phyloP scores from a whole-genome alignment of 257 asterid genomes.

The Leptodermis oblonga region DNA sequence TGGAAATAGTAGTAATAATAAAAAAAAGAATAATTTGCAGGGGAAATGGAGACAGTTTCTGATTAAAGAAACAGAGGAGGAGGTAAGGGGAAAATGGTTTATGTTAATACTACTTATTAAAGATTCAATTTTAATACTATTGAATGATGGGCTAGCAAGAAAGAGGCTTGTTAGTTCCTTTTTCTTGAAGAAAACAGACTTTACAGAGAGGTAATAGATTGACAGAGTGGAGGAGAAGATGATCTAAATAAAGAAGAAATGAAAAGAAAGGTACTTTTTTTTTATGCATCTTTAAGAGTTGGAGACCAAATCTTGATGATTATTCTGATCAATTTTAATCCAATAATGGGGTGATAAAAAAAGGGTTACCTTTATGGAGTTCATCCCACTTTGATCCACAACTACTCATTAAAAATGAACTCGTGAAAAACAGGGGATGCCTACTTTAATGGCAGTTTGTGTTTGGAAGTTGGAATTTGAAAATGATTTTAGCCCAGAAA shows the following conservation, averaged over 20 bases:
- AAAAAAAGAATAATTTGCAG: constrained; percentile 46
- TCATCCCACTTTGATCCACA: constrained; percentile 4
- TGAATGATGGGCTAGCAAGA: constrained; percentile 1
- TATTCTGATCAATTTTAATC: not conserved
- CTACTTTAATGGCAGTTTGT: not conserved
- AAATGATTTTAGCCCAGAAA: constrained; percentile 5
- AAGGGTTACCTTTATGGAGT: constrained; percentile 7
- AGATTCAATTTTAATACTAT: constrained; percentile 11
- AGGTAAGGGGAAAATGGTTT: constrained; percentile 26
- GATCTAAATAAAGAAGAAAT: constrained; percentile 26
- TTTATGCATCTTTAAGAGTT: constrained; percentile 10
- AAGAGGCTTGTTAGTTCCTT: constrained; percentile 24
- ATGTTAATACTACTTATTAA: too few species aligned
- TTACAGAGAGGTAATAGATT: constrained; percentile 45
- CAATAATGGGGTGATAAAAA: constrained; percentile 3
- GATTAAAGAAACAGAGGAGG: constrained; percentile 24
- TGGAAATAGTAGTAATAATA: not conserved
- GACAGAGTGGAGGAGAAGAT: constrained; percentile 49
- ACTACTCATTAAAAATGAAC: not conserved
- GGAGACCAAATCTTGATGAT: constrained; percentile 34
- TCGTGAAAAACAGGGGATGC: not conserved
- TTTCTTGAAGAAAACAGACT: constrained; percentile 39
- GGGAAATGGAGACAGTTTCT: constrained; percentile 51
- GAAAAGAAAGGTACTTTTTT: not conserved
- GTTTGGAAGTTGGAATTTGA: constrained; percentile 9